Evolutionary conservation across 176 grass and related monocot genomes (phyloP).

Genomic region (Puya raimondii): DNA sequence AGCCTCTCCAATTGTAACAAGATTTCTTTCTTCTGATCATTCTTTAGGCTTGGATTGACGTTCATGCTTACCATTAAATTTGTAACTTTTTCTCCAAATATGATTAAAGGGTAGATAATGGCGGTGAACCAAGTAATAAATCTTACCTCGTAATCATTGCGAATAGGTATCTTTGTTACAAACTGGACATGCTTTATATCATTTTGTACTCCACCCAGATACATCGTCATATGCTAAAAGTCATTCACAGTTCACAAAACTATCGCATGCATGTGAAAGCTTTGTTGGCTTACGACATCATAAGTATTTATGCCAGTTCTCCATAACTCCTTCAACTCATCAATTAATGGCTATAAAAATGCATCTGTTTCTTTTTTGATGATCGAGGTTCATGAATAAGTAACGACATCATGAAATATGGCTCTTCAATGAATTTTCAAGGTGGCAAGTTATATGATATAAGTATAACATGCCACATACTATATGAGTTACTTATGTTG

Average conservation of each 20-base stretch:
- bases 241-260: not conserved
- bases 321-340: not conserved
- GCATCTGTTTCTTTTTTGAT: not conserved
- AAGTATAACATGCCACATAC: not conserved
- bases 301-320: not conserved
- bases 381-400: not conserved
- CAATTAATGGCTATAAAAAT: not conserved
- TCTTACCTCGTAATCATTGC: not conserved
- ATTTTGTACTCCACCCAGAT: not conserved
- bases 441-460: not conserved
- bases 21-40: no score
- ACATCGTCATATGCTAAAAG: not conserved
- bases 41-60: no score
- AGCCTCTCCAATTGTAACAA: no score
- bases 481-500: not conserved
- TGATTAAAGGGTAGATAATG: not conserved
- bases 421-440: not conserved
- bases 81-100: not conserved
- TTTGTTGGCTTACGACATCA: not conserved
- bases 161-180: not conserved
- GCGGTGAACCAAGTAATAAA: not conserved
- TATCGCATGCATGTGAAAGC: not conserved
- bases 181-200: not conserved
- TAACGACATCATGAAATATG: not conserved
- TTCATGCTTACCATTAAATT: no score